phyloP scores from a whole-genome alignment of 169 alveolate species.

The Cyclospora cayetanensis region DNA sequence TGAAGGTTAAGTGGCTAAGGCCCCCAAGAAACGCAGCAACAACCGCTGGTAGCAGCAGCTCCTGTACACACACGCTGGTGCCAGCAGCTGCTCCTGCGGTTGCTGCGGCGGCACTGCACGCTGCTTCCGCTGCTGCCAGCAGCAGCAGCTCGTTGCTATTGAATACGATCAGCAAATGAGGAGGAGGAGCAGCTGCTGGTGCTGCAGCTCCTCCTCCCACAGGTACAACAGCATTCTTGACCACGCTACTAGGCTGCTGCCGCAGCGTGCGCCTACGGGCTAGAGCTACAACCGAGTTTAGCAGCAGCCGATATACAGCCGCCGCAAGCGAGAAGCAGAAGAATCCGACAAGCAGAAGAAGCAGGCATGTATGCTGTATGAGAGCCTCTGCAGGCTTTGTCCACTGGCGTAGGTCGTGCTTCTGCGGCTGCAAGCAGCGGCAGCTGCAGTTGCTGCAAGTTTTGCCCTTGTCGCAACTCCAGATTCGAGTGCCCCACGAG shows the following conservation, averaged over 20 bases:
- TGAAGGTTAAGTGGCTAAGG: neutral
- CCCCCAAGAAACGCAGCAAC: neutral
- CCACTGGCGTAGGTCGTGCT: neutral
- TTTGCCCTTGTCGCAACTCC: too few relatives aligned
- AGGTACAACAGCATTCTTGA: too few relatives aligned
- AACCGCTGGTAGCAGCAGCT: neutral
- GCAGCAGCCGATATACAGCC: neutral
- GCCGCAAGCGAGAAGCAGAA: neutral
- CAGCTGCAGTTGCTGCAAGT: slow-evolving; percentile 8
- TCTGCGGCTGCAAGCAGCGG: slow-evolving; percentile 1
- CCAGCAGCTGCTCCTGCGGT: neutral
- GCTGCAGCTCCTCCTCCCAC: too few relatives aligned
- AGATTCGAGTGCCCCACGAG: too few relatives aligned
- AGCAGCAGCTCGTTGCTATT: neutral
- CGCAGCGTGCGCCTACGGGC: neutral
- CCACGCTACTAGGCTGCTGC: too few relatives aligned
- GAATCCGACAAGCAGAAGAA: neutral
- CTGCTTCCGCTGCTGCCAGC: neutral
- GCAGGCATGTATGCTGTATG: neutral
- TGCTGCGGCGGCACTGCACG: neutral
- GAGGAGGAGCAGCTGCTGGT: neutral
- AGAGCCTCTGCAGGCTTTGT: neutral
- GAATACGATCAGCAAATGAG: neutral
- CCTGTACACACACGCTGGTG: neutral
- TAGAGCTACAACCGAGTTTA: neutral